phyloP scores from a whole-genome alignment of 2,329 filamentous ascomycete species.

The Sarocladiaceae sp. region DNA sequence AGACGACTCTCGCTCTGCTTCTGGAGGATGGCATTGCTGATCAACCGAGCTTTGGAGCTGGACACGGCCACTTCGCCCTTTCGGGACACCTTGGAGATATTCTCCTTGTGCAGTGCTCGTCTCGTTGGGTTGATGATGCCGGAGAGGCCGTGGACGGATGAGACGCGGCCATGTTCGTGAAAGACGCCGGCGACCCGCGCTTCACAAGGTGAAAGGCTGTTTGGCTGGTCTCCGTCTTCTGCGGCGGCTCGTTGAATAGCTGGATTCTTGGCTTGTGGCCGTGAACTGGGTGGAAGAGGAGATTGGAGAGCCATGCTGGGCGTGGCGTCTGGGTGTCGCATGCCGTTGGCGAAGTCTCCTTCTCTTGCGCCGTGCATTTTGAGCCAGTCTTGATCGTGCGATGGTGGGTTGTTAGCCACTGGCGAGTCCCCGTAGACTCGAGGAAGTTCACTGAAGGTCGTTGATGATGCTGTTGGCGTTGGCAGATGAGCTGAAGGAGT shows the following conservation, averaged over 20 bases:
- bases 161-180: slow-evolving; percentile 26
- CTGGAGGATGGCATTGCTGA: slow-evolving; percentile 27
- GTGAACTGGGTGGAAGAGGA: not conserved
- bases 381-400: too few species aligned
- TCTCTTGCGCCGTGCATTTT: not conserved
- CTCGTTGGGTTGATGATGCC: slow-evolving; percentile 26
- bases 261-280: not conserved
- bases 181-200: slow-evolving; percentile 29
- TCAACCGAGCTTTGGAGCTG: slow-evolving; percentile 24
- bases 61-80: slow-evolving; percentile 21
- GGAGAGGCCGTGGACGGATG: slow-evolving; percentile 26
- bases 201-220: slow-evolving; percentile 23
- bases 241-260: not conserved
- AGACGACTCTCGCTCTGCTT: slow-evolving; percentile 24
- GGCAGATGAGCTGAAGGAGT: not conserved
- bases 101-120: slow-evolving; percentile 21
- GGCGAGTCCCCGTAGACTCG: not conserved
- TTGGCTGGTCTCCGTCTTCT: slow-evolving; percentile 9
- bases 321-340: too few species aligned
- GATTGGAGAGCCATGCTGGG: not conserved
- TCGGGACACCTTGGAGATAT: slow-evolving; percentile 20
- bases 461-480: not conserved
- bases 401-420: too few species aligned
- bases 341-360: not conserved
- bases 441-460: not conserved